Conservation (phyloP, 352 stramenopile species). For the Phytophthora meadii region DNA sequence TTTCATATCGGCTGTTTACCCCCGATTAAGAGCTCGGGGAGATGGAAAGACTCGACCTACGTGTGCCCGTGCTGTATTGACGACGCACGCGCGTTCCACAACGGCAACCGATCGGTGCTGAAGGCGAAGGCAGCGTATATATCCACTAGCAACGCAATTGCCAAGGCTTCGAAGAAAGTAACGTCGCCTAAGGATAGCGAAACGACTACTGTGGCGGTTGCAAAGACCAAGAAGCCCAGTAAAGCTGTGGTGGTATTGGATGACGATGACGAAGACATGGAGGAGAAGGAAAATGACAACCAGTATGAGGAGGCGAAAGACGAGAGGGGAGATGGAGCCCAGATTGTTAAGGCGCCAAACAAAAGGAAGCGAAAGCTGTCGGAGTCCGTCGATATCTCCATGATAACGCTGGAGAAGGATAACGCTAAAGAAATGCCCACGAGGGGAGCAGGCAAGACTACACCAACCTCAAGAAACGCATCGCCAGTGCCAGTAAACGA, state of each 20-base stretch:
- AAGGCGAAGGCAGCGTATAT: slow-evolving; percentile 55
- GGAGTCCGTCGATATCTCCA: slow-evolving; percentile 26
- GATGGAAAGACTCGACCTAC: slow-evolving; percentile 89
- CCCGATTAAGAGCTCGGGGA: slow-evolving; percentile 83
- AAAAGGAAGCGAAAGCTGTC: slow-evolving; percentile 61
- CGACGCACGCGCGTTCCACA: slow-evolving; percentile 77
- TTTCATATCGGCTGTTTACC: slow-evolving; percentile 89
- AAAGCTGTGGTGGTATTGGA: slow-evolving; percentile 42
- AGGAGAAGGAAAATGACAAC: slow-evolving; percentile 25
- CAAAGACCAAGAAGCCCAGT: slow-evolving; percentile 38
- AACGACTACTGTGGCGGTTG: slow-evolving; percentile 17
- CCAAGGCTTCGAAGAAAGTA: slow-evolving; percentile 31
- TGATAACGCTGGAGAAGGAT: slow-evolving; percentile 23
- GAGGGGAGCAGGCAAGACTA: neutral
- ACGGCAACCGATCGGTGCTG: slow-evolving; percentile 54
- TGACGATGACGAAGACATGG: slow-evolving; percentile 43
- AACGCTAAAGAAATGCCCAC: slow-evolving; percentile 12
- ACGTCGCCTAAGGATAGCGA: slow-evolving; percentile 33
- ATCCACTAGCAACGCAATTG: slow-evolving; percentile 41
- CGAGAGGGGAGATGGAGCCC: slow-evolving; percentile 21
- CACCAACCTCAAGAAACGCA: neutral
- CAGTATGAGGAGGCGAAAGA: slow-evolving; percentile 11
- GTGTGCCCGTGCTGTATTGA: slow-evolving; percentile 84
- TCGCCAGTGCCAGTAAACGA: slow-evolving; percentile 3
- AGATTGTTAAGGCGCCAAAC: neutral